These are phyloP conservation scores for Fagopyrum tataricum DNA, from an alignment of 148 eudicot genomes.

Conservation along the genomic window DNA sequence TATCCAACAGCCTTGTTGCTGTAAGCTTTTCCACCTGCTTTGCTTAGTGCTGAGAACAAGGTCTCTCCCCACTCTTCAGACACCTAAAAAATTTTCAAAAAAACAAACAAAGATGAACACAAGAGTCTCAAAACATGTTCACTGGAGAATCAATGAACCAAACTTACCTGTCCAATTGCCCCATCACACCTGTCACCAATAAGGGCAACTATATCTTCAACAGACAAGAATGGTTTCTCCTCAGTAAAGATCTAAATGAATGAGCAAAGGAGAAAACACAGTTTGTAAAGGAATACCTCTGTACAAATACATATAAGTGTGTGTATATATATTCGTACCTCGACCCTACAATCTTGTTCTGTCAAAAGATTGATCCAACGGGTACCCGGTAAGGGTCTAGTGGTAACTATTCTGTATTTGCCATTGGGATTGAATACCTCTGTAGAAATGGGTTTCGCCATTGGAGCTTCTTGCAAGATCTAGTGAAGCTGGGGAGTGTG, in stretches of 20 bases:
- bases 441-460: slow-evolving; percentile 82
- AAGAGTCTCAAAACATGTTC: neutral
- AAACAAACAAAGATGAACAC: neutral
- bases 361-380: slow-evolving; percentile 89
- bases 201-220: slow-evolving; percentile 85
- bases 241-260: slow-evolving; percentile 72
- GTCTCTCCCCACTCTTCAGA: slow-evolving; percentile 99
- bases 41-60: slow-evolving; percentile 89
- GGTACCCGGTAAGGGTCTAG: slow-evolving; percentile 92
- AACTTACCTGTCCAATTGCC: slow-evolving; percentile 83
- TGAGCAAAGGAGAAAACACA: neutral
- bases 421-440: slow-evolving; percentile 93
- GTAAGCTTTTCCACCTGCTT: slow-evolving; percentile 93
- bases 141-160: neutral
- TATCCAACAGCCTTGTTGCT: slow-evolving; percentile 99
- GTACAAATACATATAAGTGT: too few species aligned
- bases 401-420: slow-evolving; percentile 88
- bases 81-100: slow-evolving; percentile 31
- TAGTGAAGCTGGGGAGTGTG: neutral
- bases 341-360: slow-evolving; percentile 82
- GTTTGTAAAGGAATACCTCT: neutral
- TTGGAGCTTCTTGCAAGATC: slow-evolving; percentile 16
- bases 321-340: slow-evolving; percentile 31
- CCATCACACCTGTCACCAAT: slow-evolving; percentile 95
- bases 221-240: slow-evolving; percentile 84